A percentile compares a stretch with the other conserved stretches of the same genome.
Conservation (phyloP, 164 flowering plant genomes). For the Saururus chinensis region DNA sequence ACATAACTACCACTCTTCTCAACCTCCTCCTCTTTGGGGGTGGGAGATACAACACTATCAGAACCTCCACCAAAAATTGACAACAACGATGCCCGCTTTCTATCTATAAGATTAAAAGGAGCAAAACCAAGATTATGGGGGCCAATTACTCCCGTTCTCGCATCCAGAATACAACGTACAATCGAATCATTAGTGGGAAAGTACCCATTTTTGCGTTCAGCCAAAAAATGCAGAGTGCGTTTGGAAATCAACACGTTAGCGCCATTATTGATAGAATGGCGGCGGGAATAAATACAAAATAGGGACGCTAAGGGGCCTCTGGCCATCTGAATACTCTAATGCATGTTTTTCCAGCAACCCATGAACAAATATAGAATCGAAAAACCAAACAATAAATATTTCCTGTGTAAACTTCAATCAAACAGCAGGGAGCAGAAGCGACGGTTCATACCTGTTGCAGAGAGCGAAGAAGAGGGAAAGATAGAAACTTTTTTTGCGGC, state of each 20-base stretch:
- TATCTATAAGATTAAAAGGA: neutral
- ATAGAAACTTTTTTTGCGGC: too few species aligned
- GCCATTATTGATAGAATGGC: conserved; percentile 10
- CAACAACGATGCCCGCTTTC: conserved; percentile 17
- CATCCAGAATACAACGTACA: neutral
- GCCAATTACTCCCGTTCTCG: neutral
- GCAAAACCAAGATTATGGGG: conserved; percentile 2
- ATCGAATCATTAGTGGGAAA: neutral
- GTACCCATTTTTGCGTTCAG: neutral
- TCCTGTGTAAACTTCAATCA: too few species aligned
- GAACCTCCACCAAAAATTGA: conserved; percentile 4
- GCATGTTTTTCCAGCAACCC: neutral
- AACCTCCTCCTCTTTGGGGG: neutral
- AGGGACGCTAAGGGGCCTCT: conserved; percentile 31
- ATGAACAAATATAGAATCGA: too few species aligned
- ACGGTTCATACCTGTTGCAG: too few species aligned
- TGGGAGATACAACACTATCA: conserved; percentile 1
- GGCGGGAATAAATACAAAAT: conserved; percentile 24
- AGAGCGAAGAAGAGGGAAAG: too few species aligned
- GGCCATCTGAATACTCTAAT: conserved; percentile 24
- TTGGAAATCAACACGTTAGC: conserved; percentile 10
- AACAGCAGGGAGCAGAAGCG: too few species aligned
- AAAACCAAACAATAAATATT: too few species aligned
- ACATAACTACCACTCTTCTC: too few species aligned
- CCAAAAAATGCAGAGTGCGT: conserved; percentile 13